phyloP scores from a whole-genome alignment of 192 early-diverging fungal species.

The Podila epicladia region DNA sequence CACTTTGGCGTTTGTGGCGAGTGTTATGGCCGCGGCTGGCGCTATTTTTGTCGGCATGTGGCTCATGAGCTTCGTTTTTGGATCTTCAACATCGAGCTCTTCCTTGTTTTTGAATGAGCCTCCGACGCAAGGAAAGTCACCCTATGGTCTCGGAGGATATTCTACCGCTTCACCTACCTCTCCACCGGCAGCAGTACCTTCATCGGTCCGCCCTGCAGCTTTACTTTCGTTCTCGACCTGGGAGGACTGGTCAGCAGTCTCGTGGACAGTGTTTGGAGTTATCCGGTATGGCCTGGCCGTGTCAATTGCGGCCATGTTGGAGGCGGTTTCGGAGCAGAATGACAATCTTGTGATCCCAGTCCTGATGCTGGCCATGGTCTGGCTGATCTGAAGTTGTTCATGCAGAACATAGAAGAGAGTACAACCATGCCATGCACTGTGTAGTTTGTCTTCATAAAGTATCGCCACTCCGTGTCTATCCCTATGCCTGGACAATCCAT shows the following conservation, averaged over 20 bases:
- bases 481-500: too few species aligned
- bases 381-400: constrained; percentile 18
- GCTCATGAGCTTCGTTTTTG: constrained; percentile 47
- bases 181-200: not conserved
- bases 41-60: constrained; percentile 46
- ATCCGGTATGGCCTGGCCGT: constrained; percentile 38
- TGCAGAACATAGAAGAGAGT: not conserved
- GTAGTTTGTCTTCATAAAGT: too few species aligned
- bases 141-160: not conserved
- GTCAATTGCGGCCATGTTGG: constrained; percentile 70
- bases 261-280: constrained; percentile 27
- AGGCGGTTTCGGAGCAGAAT: constrained; percentile 93
- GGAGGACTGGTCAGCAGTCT: constrained; percentile 42
- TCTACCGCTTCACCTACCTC: not conserved
- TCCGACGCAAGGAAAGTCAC: not conserved
- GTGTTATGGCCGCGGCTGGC: constrained; percentile 64
- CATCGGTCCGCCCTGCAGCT: constrained; percentile 25
- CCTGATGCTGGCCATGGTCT: constrained; percentile 68
- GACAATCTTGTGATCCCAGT: constrained; percentile 94
- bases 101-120: not conserved
- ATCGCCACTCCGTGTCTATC: too few species aligned
- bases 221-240: constrained; percentile 28
- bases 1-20: constrained; percentile 80
- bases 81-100: constrained; percentile 3
- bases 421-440: not conserved